Evolutionary conservation across 176 grass and related monocot genomes (phyloP), one percentile per base, ranked within the genome.

Genomic region (Triticum monococcum): DNA sequence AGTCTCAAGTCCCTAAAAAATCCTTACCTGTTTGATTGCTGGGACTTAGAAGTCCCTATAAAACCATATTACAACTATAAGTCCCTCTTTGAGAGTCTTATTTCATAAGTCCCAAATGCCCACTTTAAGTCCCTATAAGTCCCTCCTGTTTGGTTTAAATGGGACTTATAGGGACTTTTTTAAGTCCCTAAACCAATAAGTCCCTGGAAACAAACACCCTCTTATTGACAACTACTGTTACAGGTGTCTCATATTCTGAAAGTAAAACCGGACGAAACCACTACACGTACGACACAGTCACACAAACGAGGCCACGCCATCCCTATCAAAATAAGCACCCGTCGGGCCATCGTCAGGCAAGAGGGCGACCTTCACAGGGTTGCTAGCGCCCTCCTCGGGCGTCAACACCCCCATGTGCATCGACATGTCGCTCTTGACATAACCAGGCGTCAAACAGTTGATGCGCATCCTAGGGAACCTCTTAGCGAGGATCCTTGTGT

Each of bases 401-500:
- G 95, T 85, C 88, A 83, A 36, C 10, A 33, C 43, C 7, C 92
- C 95, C 32, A 80, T 92, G 70, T 94, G 81, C 79, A 75, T 85
- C 37, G 71, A 94, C 0, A 94, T 86, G 33, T 94, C 92, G 4
- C 65, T 90, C 86, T 90, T 94, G 22, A 97, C 95, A 81, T 86
- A 94, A 64, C 92, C 90, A 26, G 95, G 95, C 63, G 80, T 79
- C 35, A 94, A 9, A 78, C 88, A 92, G 66, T 94, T 97, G 25
- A 85, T 87, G 28, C 33, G 71, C 8, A 94, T 36, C 30, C 22
- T 41, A 9, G 90, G 90, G 63, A 83, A 78, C 45, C 28, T 92
- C 90, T 78, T 97, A 18, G 92, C 92, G 28, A 97, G 73, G 52
- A 97, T 89, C 63, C 92, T 89, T 16, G 92, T 94, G 61, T 94